Evolutionary conservation across 2,329 filamentous ascomycete species (phyloP).

Genomic region (Albifimbria verrucaria): DNA sequence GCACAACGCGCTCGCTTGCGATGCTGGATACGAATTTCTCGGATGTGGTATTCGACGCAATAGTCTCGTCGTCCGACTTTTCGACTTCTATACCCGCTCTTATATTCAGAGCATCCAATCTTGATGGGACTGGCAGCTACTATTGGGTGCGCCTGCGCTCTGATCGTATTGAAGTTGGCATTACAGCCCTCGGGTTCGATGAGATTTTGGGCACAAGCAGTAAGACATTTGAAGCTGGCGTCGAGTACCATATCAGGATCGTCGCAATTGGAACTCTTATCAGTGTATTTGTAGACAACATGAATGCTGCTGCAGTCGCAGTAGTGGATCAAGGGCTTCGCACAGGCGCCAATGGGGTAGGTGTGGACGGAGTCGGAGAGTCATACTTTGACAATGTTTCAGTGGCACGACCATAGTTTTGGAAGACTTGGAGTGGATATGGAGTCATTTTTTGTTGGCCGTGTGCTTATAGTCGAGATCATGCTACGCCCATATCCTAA

Average conservation of each 20-base stretch:
- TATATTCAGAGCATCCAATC: not conserved
- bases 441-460: no score
- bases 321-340: not conserved
- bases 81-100: not conserved
- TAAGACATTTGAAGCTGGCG: not conserved
- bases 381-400: not conserved
- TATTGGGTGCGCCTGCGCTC: not conserved
- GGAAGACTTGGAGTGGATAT: no score
- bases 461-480: no score
- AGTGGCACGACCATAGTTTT: not conserved
- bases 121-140: not conserved
- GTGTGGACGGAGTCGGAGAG: not conserved
- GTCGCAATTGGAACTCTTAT: not conserved
- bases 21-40: constrained; percentile 12
- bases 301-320: not conserved
- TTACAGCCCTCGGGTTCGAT: not conserved
- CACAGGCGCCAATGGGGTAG: not conserved
- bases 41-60: constrained; percentile 10
- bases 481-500: no score
- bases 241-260: not conserved
- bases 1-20: constrained; percentile 1
- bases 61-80: not conserved
- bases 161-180: not conserved
- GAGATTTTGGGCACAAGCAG: not conserved
- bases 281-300: not conserved